Evolutionary conservation across 768 basidiomycete species (phyloP), one percentile per base, ranked within the genome.

Genomic region (Termitomyces sp.): DNA sequence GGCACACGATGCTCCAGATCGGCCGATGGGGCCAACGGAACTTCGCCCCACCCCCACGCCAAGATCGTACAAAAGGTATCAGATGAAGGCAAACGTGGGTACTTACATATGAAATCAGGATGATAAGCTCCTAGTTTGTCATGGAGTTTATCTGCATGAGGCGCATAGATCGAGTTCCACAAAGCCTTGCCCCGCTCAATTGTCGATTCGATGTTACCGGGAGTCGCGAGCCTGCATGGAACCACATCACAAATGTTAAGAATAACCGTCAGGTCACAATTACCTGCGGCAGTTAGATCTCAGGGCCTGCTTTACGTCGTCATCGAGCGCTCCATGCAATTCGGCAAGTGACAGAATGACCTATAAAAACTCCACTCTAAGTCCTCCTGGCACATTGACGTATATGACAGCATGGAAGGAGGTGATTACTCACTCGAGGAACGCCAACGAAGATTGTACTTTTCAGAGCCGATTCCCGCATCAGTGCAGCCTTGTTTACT

Each of bases 21-120:
- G 68, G 70, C 68, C 65, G 68, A 70, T 61, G 58, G 50, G 59
- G 54, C 54, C 59, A 47, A 42, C 31, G 36, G 39, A 41, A 49
- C 52, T 36, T 59, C 27, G 48, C n/a, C 47, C 31, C 59, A 65
- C 58, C 64, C 58, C 44, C 51, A 56, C 60, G 63, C 72, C 68
- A 59, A 66, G 66, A 72, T 71, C 68, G 72, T 74, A 68, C 70
- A 58, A 57, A 64, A 60, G 62, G 66, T 66, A 57, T 67, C 69
- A 68, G 66, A 68, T 57, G 69, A 60, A 62, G 58, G 65, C 65
- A 60, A 72, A 72, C 69, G 69, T 71, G 70, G 39, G 45, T 67
- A 85, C 91, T 77, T 73, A 93, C 91, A 79, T 72, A 94, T 93
- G 77, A 96, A 91, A 79, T 96, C 94, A 61, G 94, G 94, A 73